phyloP scores from a whole-genome alignment of 768 basidiomycete species.

The Chiua virens region DNA sequence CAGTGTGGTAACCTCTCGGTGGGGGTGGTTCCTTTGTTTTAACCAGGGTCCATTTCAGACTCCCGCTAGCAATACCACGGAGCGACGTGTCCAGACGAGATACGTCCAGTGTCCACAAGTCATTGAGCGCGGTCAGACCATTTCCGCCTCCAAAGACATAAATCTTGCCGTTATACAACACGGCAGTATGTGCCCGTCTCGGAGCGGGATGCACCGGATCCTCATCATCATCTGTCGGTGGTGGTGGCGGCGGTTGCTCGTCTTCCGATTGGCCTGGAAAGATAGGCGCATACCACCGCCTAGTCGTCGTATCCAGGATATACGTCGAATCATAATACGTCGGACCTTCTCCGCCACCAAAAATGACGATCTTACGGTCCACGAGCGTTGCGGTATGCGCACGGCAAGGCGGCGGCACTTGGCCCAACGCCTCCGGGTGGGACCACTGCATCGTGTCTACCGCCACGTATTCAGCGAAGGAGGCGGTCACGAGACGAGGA shows the following conservation, averaged over 20 bases:
- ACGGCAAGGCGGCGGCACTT: constrained; percentile 76
- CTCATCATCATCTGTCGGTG: not conserved
- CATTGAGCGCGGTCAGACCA: constrained; percentile 85
- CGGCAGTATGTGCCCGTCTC: constrained; percentile 86
- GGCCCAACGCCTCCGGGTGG: constrained; percentile 73
- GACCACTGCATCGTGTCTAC: constrained; percentile 90
- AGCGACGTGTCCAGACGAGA: constrained; percentile 36
- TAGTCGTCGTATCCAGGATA: constrained; percentile 74
- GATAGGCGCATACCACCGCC: constrained; percentile 61
- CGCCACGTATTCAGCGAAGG: not conserved
- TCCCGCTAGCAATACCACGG: constrained; percentile 8
- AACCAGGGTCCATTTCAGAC: constrained; percentile 59
- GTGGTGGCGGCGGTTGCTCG: not conserved
- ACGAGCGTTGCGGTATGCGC: constrained; percentile 88
- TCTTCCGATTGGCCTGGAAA: constrained; percentile 29
- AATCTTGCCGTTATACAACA: constrained; percentile 67
- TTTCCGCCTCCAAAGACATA: constrained; percentile 96
- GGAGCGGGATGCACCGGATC: constrained; percentile 49
- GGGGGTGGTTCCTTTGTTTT: constrained; percentile 55
- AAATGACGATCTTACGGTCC: constrained; percentile 75
- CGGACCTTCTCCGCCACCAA: constrained; percentile 85
- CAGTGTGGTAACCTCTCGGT: constrained; percentile 86
- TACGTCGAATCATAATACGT: constrained; percentile 82
- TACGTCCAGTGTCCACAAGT: constrained; percentile 85
- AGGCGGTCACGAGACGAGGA: not conserved